Conservation (phyloP, 805 yeast genomes). For the Ogataea siamensis region DNA sequence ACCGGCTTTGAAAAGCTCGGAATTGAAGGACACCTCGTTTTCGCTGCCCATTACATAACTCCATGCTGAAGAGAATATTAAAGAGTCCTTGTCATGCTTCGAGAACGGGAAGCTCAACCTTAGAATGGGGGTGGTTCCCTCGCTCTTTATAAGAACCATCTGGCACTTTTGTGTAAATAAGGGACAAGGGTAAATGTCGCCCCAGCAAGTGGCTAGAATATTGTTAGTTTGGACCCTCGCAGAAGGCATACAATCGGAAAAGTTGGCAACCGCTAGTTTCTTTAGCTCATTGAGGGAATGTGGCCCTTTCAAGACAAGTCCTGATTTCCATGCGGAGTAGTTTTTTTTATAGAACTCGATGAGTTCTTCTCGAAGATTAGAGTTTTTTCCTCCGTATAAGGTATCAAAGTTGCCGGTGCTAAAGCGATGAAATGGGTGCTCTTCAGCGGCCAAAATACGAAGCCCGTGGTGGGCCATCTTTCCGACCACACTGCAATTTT, state of each 20-base stretch:
- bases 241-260: constrained; percentile 24
- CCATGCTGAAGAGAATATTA: constrained; percentile 44
- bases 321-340: constrained; percentile 49
- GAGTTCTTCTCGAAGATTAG: constrained; percentile 38
- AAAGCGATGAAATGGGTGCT: constrained; percentile 59
- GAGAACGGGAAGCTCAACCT: constrained; percentile 43
- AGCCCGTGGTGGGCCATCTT: constrained; percentile 60
- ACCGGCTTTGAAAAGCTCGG: constrained; percentile 35
- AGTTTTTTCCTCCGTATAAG: constrained; percentile 35
- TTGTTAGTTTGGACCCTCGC: constrained; percentile 2
- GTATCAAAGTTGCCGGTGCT: constrained; percentile 64
- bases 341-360: constrained; percentile 38
- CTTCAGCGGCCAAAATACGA: constrained; percentile 44
- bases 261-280: constrained; percentile 46
- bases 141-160: constrained; percentile 38
- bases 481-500: constrained; percentile 43
- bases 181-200: constrained; percentile 18
- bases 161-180: constrained; percentile 28
- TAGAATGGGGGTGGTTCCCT: constrained; percentile 34
- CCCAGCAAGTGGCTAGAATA: constrained; percentile 22
- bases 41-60: constrained; percentile 65
- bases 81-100: constrained; percentile 20
- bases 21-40: constrained; percentile 47
- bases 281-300: constrained; percentile 59
- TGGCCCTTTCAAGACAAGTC: constrained; percentile 62